These are phyloP conservation scores for Aureobasidium sp. DNA, from an alignment of 2,329 filamentous ascomycete species.

Conservation along the genomic window DNA sequence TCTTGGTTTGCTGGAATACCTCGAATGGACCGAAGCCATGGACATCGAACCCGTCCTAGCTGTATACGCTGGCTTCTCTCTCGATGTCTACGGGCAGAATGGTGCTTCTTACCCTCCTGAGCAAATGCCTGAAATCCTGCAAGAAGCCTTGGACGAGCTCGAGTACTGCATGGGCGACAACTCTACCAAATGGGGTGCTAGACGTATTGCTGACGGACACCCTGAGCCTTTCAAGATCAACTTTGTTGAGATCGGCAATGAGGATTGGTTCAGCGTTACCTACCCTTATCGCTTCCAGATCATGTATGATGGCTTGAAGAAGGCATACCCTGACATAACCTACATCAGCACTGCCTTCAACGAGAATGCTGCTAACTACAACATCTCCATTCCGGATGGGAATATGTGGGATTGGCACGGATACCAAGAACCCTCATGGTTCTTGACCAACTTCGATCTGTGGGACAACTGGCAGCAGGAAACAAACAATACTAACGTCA, in stretches of 20 bases:
- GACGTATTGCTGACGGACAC: slow-evolving; percentile 51
- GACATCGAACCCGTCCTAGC: slow-evolving; percentile 46
- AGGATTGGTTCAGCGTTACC: slow-evolving; percentile 45
- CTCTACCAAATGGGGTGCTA: slow-evolving; percentile 47
- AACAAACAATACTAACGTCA: slow-evolving; percentile 19
- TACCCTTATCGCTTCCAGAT: slow-evolving; percentile 44
- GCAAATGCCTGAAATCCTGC: slow-evolving; percentile 36
- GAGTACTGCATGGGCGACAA: slow-evolving; percentile 51
- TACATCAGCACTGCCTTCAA: slow-evolving; percentile 34
- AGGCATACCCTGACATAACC: slow-evolving; percentile 47
- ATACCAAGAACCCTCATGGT: slow-evolving; percentile 33
- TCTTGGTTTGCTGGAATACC: slow-evolving; percentile 53
- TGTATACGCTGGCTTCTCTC: slow-evolving; percentile 47
- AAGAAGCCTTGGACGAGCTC: slow-evolving; percentile 53
- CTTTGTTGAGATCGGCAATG: slow-evolving; percentile 59
- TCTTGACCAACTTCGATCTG: slow-evolving; percentile 33
- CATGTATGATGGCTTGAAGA: slow-evolving; percentile 51
- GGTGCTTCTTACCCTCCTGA: slow-evolving; percentile 29
- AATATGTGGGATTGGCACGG: slow-evolving; percentile 35
- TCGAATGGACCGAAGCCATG: slow-evolving; percentile 50
- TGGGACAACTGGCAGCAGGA: slow-evolving; percentile 33
- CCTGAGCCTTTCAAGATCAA: slow-evolving; percentile 51
- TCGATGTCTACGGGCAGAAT: slow-evolving; percentile 31
- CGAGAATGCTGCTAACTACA: slow-evolving; percentile 24
- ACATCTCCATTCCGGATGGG: slow-evolving; percentile 30